Conservation (phyloP, 306 rosid species). For the Trifolium pratense region DNA sequence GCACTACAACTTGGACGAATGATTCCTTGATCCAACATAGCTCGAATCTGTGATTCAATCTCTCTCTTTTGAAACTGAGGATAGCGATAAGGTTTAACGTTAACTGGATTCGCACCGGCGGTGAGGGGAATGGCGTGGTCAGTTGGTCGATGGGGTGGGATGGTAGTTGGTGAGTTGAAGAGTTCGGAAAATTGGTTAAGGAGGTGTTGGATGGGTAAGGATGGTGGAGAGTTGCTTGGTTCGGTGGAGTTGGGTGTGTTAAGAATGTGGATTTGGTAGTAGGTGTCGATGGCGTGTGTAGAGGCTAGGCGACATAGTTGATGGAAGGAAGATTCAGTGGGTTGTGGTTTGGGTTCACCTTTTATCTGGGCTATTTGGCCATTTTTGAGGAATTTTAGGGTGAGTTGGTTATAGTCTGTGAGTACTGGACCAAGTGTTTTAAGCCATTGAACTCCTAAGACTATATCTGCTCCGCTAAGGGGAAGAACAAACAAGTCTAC, state of each 20-base stretch:
- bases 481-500: no score
- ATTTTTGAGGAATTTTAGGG: no score
- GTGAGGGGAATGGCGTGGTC: background rate
- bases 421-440: no score
- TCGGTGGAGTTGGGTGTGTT: rapidly evolving
- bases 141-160: background rate
- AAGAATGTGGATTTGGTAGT: background rate
- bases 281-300: background rate
- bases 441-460: no score
- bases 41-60: background rate
- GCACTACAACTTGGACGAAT: background rate
- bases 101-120: rapidly evolving
- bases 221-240: background rate
- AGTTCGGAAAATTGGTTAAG: rapidly evolving
- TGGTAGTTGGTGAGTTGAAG: rapidly evolving
- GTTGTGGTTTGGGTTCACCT: background rate
- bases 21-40: background rate
- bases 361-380: background rate
- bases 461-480: no score
- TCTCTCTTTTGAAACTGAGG: background rate
- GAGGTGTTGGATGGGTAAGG: background rate
- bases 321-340: background rate
- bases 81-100: background rate
- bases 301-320: background rate
- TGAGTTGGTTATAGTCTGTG: no score